A percentile compares a stretch with the other conserved stretches of the same genome.
These are phyloP conservation scores for Mrakia gelida DNA, from an alignment of 768 basidiomycete species.

Conservation along the genomic window DNA sequence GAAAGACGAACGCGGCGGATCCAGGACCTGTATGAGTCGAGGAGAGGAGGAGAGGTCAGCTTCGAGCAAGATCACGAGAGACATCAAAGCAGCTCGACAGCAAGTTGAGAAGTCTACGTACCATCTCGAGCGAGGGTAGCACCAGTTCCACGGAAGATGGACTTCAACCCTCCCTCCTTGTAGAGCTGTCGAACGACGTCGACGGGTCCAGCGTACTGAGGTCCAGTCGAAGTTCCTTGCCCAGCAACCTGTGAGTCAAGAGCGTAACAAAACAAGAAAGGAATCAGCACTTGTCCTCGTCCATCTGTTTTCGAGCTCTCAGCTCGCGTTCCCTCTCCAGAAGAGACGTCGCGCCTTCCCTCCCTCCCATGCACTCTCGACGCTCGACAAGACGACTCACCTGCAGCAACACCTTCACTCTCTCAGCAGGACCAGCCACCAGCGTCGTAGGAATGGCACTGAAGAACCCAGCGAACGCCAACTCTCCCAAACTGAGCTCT, in stretches of 20 bases:
- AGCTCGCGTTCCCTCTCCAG: too few relatives aligned
- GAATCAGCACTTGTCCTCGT: conserved; percentile 2
- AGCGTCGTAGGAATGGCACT: conserved; percentile 88
- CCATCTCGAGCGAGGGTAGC: conserved; percentile 81
- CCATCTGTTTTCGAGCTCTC: background rate
- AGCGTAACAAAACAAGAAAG: conserved; percentile 27
- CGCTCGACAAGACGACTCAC: conserved; percentile 44
- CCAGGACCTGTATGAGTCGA: conserved; percentile 54
- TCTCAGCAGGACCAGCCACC: conserved; percentile 90
- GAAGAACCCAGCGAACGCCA: conserved; percentile 88
- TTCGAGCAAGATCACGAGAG: too few relatives aligned
- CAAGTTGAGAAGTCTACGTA: background rate
- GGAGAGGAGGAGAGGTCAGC: background rate
- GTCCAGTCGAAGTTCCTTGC: conserved; percentile 64
- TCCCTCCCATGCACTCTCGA: background rate
- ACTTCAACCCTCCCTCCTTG: conserved; percentile 83
- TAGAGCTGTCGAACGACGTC: conserved; percentile 89
- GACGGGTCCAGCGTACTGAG: conserved; percentile 76
- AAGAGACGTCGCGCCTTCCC: background rate
- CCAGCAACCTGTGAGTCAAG: conserved; percentile 67
- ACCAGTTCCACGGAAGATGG: conserved; percentile 84
- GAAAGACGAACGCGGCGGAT: conserved; percentile 73
- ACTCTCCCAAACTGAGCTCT: conserved; percentile 65
- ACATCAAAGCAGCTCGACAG: too few relatives aligned
- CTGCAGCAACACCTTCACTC: conserved; percentile 93